Conservation (phyloP, 2,329 filamentous ascomycete genomes). For the Paramyrothecium roridum region DNA sequence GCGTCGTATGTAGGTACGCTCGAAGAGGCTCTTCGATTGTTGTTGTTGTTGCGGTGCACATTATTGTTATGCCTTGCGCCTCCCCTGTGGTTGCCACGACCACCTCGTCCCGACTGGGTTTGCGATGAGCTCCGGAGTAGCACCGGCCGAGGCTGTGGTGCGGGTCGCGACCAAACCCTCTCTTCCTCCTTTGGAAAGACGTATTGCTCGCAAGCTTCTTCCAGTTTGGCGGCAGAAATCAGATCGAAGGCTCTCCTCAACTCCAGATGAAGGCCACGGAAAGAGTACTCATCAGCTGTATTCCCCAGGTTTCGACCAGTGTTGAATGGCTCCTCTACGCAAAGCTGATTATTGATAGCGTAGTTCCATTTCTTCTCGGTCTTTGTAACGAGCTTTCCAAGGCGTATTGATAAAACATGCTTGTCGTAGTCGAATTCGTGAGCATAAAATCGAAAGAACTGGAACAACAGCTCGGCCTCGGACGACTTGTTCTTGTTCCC, state of each 20-base stretch:
- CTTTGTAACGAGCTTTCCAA: slow-evolving; percentile 75
- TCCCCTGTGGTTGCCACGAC: slow-evolving; percentile 46
- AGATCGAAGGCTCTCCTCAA: slow-evolving; percentile 83
- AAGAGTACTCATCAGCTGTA: slow-evolving; percentile 92
- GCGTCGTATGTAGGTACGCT: slow-evolving; percentile 48
- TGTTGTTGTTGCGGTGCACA: slow-evolving; percentile 32
- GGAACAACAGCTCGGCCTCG: slow-evolving; percentile 82
- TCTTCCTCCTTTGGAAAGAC: slow-evolving; percentile 83
- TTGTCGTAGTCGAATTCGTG: slow-evolving; percentile 91
- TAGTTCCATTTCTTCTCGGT: slow-evolving; percentile 86
- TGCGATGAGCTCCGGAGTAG: slow-evolving; percentile 60
- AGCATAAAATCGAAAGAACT: slow-evolving; percentile 93
- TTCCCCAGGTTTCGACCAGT: slow-evolving; percentile 86
- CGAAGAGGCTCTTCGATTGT: slow-evolving; percentile 50
- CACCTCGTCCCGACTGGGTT: slow-evolving; percentile 46
- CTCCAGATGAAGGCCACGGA: slow-evolving; percentile 86
- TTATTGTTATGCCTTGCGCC: slow-evolving; percentile 38
- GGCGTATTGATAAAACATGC: slow-evolving; percentile 77
- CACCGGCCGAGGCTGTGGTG: slow-evolving; percentile 51
- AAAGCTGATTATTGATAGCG: slow-evolving; percentile 76
- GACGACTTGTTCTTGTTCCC: slow-evolving; percentile 79
- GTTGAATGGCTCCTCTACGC: slow-evolving; percentile 97
- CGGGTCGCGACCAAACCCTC: slow-evolving; percentile 55
- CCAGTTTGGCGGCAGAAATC: slow-evolving; percentile 73
- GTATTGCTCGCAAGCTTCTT: slow-evolving; percentile 83